A percentile compares a stretch with the other conserved stretches of the same genome.
phyloP scores from a whole-genome alignment of 1,284 basidiomycete species.

The Sporisorium sorghi region DNA sequence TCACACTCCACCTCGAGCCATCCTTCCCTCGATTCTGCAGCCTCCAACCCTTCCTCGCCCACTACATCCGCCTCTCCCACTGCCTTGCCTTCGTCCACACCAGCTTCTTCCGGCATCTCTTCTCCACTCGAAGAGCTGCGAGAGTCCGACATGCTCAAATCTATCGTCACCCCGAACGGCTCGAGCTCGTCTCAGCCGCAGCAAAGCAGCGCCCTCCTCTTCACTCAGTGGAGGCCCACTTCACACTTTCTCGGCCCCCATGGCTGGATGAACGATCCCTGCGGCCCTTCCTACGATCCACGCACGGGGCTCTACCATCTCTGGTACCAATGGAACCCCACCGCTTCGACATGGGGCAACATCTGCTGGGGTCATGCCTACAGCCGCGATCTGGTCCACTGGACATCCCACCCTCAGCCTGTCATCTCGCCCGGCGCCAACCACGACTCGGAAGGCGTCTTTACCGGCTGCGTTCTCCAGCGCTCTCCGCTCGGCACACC shows the following conservation, averaged over 20 bases:
- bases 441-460: conserved; percentile 54
- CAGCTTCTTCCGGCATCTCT: conserved; percentile 24
- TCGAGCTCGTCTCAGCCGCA: not conserved
- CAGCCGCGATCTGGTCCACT: conserved; percentile 52
- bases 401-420: conserved; percentile 42
- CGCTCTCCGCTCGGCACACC: conserved; percentile 33
- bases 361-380: conserved; percentile 57
- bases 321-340: conserved; percentile 59
- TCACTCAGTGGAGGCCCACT: conserved; percentile 46
- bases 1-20: not conserved
- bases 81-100: conserved; percentile 12
- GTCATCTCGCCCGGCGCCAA: conserved; percentile 43
- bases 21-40: conserved; percentile 17
- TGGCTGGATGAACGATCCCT: conserved; percentile 63
- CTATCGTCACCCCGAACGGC: not conserved
- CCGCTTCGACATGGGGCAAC: conserved; percentile 55
- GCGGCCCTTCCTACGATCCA: conserved; percentile 51
- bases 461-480: conserved; percentile 55
- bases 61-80: conserved; percentile 14
- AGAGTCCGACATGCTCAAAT: conserved; percentile 25
- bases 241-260: conserved; percentile 56
- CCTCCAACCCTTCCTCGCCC: conserved; percentile 16
- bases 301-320: conserved; percentile 51
- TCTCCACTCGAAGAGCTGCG: conserved; percentile 24
- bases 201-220: conserved; percentile 10